Evolutionary conservation across 1,284 basidiomycete genomes (phyloP), one percentile per base, ranked within the genome.

Genomic region (Boletellus dicymbophilus): DNA sequence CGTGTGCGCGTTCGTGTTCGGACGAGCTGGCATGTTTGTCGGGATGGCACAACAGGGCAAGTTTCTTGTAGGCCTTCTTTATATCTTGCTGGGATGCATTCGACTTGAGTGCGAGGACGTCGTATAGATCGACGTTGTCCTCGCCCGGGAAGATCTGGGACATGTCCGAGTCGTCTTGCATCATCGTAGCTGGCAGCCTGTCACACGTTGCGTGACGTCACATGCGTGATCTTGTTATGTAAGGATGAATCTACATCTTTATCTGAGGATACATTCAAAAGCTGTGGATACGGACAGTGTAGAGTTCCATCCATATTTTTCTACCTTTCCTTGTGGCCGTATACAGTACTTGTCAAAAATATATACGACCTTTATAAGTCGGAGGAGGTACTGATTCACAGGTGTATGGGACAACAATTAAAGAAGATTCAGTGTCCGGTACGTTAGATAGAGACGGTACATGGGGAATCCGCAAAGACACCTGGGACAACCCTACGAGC

Each of bases 11-110:
- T 23, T 79, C 76, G 30, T 72, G 73, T n/a, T 83, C 80, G 46
- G 68, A 73, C 49, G 88, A 80, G 13, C 74, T 71, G 30, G 82
- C 72, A 63, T 93, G 92, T 66, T 95, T 95, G 73, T 96, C 93
- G 6, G 95, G 95, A 63, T 97, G 95, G 66, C 84, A 82, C 46
- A 80, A 62, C 21, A 98, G 82, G 4, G 95, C 94, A 21, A 86
- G 81, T 55, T 84, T 85, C 38, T 93, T 82, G 72, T 97, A 98
- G 0, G 93, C 80, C 62, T 87, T 91, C 69, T 85, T 86, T 60
- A 96, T 85, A 21, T 84, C 82, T 27, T 90, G 86, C 3, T 66
- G 48, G 3, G 76, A 80, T 8, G 88, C 81, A 46, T 76, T 70
- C 1, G 70, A 69, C 6, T 72, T 60, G 33, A 94, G 67, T 22